phyloP scores from a whole-genome alignment of 1,284 basidiomycete species.

The Coniferiporia sulphurascens region DNA sequence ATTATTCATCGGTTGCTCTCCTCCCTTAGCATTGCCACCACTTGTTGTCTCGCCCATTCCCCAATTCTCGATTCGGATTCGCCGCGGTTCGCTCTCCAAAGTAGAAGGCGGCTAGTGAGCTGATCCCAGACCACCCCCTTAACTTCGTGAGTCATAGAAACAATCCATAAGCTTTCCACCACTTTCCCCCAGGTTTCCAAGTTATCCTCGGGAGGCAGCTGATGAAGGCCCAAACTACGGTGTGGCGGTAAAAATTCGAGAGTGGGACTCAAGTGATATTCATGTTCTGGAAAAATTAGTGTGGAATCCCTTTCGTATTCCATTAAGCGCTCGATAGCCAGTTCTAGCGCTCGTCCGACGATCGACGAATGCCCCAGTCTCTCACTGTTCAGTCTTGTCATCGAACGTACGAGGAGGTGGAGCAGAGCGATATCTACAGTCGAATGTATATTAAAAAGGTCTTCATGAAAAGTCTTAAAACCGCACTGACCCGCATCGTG shows the following conservation, averaged over 20 bases:
- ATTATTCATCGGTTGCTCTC: not conserved
- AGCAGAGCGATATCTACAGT: conserved; percentile 5
- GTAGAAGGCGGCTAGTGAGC: conserved; percentile 47
- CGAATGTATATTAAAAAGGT: not conserved
- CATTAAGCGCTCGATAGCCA: conserved; percentile 29
- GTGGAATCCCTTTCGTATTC: conserved; percentile 32
- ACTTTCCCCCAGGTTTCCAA: conserved; percentile 44
- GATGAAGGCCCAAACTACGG: conserved; percentile 37
- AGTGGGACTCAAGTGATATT: not conserved
- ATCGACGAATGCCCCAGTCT: not conserved
- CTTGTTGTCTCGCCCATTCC: conserved; percentile 43
- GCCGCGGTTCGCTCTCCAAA: conserved; percentile 47
- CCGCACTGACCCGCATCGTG: conserved; percentile 25
- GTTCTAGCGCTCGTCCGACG: conserved; percentile 7
- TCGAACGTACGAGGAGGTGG: conserved; percentile 12
- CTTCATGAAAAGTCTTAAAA: not conserved
- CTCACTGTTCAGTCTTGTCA: conserved; percentile 23
- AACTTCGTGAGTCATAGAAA: conserved; percentile 39
- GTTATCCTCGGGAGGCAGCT: conserved; percentile 18
- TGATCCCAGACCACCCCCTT: conserved; percentile 43
- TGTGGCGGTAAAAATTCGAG: conserved; percentile 30
- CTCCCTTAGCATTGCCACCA: not conserved
- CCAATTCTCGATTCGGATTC: conserved; percentile 31
- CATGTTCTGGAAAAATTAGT: conserved; percentile 8
- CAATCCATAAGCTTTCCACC: conserved; percentile 57